phyloP scores from a whole-genome alignment of 345 rosid species.

The Iberis pinnata region DNA sequence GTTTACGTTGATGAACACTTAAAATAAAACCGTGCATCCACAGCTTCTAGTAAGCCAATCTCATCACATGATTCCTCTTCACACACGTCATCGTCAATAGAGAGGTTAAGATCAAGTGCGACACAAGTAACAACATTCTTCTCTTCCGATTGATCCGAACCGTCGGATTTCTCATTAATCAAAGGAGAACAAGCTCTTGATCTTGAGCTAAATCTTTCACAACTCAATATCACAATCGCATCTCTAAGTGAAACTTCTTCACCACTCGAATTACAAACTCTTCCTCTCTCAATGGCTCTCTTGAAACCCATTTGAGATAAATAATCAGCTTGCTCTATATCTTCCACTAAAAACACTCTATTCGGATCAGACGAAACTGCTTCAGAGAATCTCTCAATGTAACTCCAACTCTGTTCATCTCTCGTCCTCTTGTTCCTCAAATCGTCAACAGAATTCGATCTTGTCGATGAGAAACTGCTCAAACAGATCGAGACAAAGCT shows the following conservation, averaged over 20 bases:
- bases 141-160: constrained; percentile 27
- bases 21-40: constrained; percentile 54
- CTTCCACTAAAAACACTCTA: constrained; percentile 70
- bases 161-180: constrained; percentile 34
- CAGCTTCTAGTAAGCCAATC: constrained; percentile 64
- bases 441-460: constrained; percentile 52
- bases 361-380: constrained; percentile 54
- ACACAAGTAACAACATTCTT: constrained; percentile 35
- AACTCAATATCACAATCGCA: constrained; percentile 69
- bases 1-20: constrained; percentile 27
- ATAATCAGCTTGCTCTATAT: constrained; percentile 67
- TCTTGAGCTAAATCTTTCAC: constrained; percentile 63
- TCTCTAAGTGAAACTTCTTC: constrained; percentile 52
- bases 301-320: constrained; percentile 56
- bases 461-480: constrained; percentile 55
- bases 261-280: constrained; percentile 34
- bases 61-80: constrained; percentile 46
- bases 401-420: constrained; percentile 47
- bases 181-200: constrained; percentile 65
- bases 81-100: constrained; percentile 40
- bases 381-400: constrained; percentile 60
- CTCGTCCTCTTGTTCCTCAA: constrained; percentile 57
- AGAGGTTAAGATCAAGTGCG: constrained; percentile 67
- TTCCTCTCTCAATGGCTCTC: constrained; percentile 65
- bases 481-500: constrained; percentile 44